phyloP scores from a whole-genome alignment of 2,329 filamentous ascomycete species.

The Botrytis squamosa region DNA sequence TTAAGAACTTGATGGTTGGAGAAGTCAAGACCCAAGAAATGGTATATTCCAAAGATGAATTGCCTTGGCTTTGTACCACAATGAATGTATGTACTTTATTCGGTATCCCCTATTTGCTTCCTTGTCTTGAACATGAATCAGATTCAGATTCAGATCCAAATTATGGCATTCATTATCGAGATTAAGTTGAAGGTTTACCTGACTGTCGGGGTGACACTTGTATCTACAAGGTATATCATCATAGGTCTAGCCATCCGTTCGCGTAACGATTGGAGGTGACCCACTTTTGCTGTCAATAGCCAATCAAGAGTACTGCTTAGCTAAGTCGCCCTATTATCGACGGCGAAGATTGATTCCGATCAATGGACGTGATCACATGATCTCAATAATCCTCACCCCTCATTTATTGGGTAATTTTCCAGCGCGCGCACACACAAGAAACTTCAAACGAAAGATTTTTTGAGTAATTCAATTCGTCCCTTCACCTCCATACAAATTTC shows the following conservation, averaged over 20 bases:
- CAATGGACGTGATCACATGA: background rate
- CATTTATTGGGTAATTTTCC: background rate
- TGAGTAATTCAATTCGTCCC: constrained; percentile 11
- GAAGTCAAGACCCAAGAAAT: background rate
- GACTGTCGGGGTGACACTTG: background rate
- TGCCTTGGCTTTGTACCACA: background rate
- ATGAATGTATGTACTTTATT: background rate
- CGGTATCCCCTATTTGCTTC: background rate
- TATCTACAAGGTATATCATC: background rate
- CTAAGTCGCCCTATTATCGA: background rate
- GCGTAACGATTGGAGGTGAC: background rate
- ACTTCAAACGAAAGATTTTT: constrained; percentile 15
- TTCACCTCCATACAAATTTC: background rate
- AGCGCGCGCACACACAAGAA: constrained; percentile 2
- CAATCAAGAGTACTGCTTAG: background rate
- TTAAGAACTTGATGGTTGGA: background rate
- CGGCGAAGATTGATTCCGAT: background rate
- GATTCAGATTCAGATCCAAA: background rate
- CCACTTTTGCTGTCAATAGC: background rate
- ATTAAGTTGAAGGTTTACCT: background rate
- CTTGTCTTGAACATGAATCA: background rate
- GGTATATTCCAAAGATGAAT: background rate
- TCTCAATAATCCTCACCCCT: background rate
- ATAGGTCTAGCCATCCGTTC: constrained; percentile 6
- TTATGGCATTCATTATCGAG: background rate